Evolutionary conservation across 2,329 filamentous ascomycete genomes (phyloP), one percentile per base, ranked within the genome.

Genomic region (Botrytis porri): DNA sequence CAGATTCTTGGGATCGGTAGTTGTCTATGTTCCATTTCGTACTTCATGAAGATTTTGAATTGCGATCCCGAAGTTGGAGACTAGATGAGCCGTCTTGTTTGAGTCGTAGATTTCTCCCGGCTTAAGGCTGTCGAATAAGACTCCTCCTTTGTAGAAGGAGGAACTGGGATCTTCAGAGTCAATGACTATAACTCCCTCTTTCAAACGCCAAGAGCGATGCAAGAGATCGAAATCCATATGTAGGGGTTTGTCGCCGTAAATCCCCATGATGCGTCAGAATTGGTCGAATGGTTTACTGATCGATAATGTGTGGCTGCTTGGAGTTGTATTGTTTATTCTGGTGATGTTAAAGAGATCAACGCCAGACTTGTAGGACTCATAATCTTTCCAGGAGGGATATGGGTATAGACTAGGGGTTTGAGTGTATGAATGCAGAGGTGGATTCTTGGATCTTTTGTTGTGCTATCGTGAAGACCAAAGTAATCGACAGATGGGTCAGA

Each of bases 171-270:
- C n/a, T 9, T 32, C 3, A 1, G 12, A 7, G 18, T 54, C 20
- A 7, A 29, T n/a, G 0, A 51, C 22, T 37, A 64, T 25, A 8
- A 6, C 18, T 14, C 59, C 60, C 25, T 62, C n/a, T n/a, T n/a
- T 62, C 7, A 71, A 35, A n/a, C 69, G 59, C 69, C 69, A 71
- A 8, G 45, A 16, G 14, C 39, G 60, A 16, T 71, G 25, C 22
- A 39, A 14, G 18, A 71, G 60, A 20, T 71, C 69, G 12, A 65
- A 71, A 54, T 71, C 69, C 14, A 65, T 32, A 14, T 45, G 41
- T 9, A 71, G 9, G 8, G 59, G 20, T 35, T 61, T n/a, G 1
- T 39, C 35, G 1, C 35, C 45, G 10, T 41, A 67, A 18, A 54
- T 67, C 5, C 64, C 64, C 35, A 54, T 54, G 25, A 67, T 54